Percentiles rank a stretch among this genome's conserved stretches.
Evolutionary conservation across 352 stramenopile species (phyloP).

Genomic region (Phytophthora tentaculata): DNA sequence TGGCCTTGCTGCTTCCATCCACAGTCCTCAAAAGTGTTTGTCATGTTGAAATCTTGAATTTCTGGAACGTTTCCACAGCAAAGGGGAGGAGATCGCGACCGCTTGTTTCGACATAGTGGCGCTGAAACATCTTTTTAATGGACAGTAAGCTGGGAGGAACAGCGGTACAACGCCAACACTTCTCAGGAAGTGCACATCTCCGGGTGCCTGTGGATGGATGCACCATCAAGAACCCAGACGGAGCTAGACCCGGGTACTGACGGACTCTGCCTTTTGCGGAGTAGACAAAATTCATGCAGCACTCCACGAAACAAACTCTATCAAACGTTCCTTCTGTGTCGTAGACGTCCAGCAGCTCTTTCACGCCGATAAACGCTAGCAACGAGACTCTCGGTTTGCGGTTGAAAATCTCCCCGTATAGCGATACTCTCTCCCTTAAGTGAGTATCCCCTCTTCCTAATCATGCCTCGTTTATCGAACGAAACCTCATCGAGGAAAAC

Average conservation of each 20-base stretch:
- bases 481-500: neutral
- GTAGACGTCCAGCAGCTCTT: neutral
- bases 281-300: neutral
- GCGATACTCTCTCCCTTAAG: neutral
- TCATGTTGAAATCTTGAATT: too few relatives aligned
- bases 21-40: too few relatives aligned
- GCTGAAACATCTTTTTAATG: neutral
- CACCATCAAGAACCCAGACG: neutral
- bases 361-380: neutral
- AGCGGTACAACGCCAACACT: neutral
- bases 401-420: neutral
- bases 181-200: neutral
- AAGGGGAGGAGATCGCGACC: neutral
- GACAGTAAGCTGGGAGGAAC: neutral
- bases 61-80: neutral
- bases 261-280: neutral
- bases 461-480: neutral
- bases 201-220: neutral
- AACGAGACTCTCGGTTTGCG: neutral
- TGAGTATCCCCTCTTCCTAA: neutral
- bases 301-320: neutral
- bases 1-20: too few relatives aligned
- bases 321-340: neutral
- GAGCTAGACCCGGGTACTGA: neutral
- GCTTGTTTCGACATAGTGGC: neutral